Conservation (phyloP, 116 monocot genomes). For the Papilionanthe hybrid region DNA sequence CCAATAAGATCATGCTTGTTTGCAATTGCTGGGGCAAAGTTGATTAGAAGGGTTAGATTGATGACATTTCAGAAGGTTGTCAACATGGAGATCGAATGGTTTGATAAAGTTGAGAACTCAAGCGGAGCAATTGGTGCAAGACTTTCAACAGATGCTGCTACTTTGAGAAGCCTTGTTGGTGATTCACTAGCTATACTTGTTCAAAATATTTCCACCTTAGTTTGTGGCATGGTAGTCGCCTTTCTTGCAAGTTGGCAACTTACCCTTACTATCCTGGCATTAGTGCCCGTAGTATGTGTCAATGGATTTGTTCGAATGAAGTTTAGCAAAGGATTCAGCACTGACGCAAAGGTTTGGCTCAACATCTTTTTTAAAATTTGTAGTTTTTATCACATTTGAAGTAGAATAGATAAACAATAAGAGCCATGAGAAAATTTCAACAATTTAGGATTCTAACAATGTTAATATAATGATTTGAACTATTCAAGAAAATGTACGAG, state of each 20-base stretch:
- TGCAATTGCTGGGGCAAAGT: conserved; percentile 25
- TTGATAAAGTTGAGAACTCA: conserved; percentile 35
- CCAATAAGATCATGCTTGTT: conserved; percentile 29
- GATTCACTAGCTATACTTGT: conserved; percentile 42
- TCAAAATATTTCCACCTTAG: conserved; percentile 35
- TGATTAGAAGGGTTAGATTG: conserved; percentile 34
- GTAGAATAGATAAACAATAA: no score
- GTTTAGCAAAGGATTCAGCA: conserved; percentile 12
- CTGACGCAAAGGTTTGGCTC: conserved; percentile 11
- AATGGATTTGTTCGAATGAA: neutral
- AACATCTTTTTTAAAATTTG: neutral
- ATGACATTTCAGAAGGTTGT: conserved; percentile 43
- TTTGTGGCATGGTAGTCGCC: conserved; percentile 41
- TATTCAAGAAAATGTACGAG: conserved; percentile 54
- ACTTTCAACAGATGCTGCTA: conserved; percentile 49
- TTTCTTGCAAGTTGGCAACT: conserved; percentile 27
- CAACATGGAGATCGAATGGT: conserved; percentile 18
- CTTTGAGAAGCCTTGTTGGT: conserved; percentile 48
- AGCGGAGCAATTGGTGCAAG: conserved; percentile 49
- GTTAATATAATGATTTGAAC: neutral
- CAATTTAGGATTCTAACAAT: no score
- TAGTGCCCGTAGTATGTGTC: neutral
- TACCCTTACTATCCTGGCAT: neutral
- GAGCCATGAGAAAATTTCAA: no score
- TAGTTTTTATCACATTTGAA: neutral